Evolutionary conservation across 805 yeast genomes (phyloP), one percentile per base, ranked within the genome.

Genomic region (Alloascoidea hylecoeti): DNA sequence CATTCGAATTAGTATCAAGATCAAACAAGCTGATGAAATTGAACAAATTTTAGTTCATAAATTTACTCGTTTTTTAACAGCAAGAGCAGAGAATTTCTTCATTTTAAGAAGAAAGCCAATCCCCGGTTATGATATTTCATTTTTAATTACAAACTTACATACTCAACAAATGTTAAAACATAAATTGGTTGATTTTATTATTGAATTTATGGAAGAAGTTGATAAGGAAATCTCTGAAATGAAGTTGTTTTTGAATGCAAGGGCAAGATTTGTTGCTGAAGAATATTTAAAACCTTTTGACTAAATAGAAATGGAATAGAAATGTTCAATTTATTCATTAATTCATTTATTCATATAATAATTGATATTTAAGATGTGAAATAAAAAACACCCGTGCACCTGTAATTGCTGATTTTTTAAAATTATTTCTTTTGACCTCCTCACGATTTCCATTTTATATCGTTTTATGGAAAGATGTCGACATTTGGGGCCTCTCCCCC

Each of bases 181-280:
- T 50, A 92, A 92, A 61, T 70, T 92, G 49, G 95, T 92, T 34
- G 98, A 92, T 58, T 92, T 92, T 58, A 88, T 92, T 48, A 85
- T 92, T 48, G 97, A 92, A 63, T 92, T 92, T 58, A 88, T 92
- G 97, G 97, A 92, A 59, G 98, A 88, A 53, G 98, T 92, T 15
- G 98, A 92, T 59, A 89, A 86, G 64, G 98, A 92, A 60, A 92
- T 92, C 53, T 84, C 96, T 59, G 98, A 92, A 57, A 92, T 92
- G 94, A 92, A 92, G 61, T 70, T 92, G 57, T 92, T 89, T 58
- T 72, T 92, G 56, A 92, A 92, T 54, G 96, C 98, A 12, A 75
- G 98, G 55, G 98, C 98, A 12, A 80, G 98, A 66, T 89, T 85
- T 44, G 94, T 86, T 36, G 98, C 98, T 17, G 98, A 92, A 60